A percentile compares a stretch with the other conserved stretches of the same genome.
These are phyloP conservation scores for Rehmannia glutinosa DNA, from an alignment of 257 asterid species.

Conservation along the genomic window DNA sequence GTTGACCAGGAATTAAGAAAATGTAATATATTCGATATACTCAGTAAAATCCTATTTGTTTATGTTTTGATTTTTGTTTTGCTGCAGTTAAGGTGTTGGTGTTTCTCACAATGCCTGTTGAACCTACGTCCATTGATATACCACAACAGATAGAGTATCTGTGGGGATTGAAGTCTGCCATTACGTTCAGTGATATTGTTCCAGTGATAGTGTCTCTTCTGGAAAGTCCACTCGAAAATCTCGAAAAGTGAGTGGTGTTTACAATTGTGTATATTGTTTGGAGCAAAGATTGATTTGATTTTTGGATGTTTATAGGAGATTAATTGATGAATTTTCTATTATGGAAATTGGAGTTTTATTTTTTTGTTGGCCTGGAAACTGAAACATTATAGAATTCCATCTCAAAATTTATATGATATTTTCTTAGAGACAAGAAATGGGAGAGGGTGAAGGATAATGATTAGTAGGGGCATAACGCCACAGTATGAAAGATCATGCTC, in stretches of 20 bases:
- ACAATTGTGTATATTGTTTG: neutral
- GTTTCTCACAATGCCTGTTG: constrained; percentile 91
- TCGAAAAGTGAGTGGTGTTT: constrained; percentile 67
- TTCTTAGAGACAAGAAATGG: neutral
- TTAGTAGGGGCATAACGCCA: neutral
- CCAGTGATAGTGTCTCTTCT: constrained; percentile 78
- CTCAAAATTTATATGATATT: neutral
- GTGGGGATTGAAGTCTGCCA: constrained; percentile 75
- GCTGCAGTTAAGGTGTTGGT: constrained; percentile 86
- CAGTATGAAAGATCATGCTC: neutral
- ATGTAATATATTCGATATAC: neutral
- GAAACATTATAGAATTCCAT: neutral
- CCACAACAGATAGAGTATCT: constrained; percentile 84
- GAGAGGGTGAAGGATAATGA: neutral
- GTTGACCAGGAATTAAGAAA: neutral
- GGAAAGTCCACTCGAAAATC: constrained; percentile 79
- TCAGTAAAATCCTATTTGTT: neutral
- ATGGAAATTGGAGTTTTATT: neutral
- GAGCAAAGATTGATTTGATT: neutral
- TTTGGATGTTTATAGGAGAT: neutral
- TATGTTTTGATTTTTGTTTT: neutral
- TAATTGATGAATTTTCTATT: neutral
- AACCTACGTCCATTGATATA: constrained; percentile 68
- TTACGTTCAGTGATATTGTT: constrained; percentile 54
- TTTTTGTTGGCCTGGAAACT: neutral